Percentiles rank a stretch among this genome's conserved stretches.
phyloP scores from a whole-genome alignment of 2,329 filamentous ascomycete species.

The Fusarium circinatum region DNA sequence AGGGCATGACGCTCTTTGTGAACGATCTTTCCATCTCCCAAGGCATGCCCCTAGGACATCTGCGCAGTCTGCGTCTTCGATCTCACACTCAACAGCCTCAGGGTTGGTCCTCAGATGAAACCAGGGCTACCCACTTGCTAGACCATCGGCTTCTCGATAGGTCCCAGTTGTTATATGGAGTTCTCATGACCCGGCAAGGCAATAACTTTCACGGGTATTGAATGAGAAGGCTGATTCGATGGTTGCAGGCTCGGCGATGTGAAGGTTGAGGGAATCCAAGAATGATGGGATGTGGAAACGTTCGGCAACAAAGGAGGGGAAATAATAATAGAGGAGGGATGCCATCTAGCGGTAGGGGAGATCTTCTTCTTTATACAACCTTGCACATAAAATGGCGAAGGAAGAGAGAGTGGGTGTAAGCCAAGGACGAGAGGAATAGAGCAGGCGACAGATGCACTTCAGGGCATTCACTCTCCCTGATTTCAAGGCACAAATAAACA shows the following conservation, averaged over 20 bases:
- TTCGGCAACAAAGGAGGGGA: rapidly evolving
- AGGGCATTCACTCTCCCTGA: not conserved
- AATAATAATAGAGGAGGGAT: rapidly evolving
- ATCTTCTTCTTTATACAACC: rapidly evolving
- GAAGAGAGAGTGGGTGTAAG: not conserved
- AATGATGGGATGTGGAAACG: not conserved
- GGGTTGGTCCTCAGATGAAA: no score
- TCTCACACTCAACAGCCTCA: no score
- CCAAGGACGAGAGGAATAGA: rapidly evolving
- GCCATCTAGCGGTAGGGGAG: not conserved
- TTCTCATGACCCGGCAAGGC: rapidly evolving
- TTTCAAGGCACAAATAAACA: not conserved
- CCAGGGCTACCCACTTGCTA: not conserved
- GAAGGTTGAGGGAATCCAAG: rapidly evolving
- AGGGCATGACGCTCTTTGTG: rapidly evolving
- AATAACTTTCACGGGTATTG: rapidly evolving
- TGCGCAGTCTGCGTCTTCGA: no score
- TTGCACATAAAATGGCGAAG: rapidly evolving
- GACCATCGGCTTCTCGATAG: not conserved
- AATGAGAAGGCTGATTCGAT: not conserved
- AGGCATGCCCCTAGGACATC: rapidly evolving
- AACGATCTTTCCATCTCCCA: no score
- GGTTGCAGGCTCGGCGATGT: not conserved
- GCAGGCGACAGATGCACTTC: not conserved
- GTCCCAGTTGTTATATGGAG: rapidly evolving